Percentiles rank a stretch among this genome's conserved stretches.
Evolutionary conservation across 108 stramenopile species (phyloP).

Genomic region (Discostella stelligeroides): DNA sequence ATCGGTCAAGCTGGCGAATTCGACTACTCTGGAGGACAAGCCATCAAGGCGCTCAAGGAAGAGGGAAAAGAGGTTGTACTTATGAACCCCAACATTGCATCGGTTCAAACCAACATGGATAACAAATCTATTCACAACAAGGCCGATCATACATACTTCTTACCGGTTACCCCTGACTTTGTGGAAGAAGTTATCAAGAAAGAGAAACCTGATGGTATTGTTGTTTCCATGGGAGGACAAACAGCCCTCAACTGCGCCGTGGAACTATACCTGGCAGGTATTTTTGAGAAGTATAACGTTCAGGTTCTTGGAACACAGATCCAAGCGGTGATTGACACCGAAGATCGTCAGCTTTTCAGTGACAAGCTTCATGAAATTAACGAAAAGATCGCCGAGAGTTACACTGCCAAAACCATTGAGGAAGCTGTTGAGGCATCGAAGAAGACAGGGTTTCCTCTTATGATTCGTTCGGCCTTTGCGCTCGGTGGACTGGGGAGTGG

Average conservation of each 20-base stretch:
- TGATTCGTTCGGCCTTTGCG: conserved; percentile 98
- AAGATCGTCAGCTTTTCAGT: conserved; percentile 96
- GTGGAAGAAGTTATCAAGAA: conserved; percentile 96
- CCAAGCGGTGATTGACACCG: conserved; percentile 94
- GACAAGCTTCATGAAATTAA: conserved; percentile 93
- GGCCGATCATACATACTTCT: conserved; percentile 96
- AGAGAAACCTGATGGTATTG: conserved; percentile 97
- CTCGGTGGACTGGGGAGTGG: conserved; percentile 98
- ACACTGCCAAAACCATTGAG: conserved; percentile 77
- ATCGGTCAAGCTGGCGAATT: conserved; percentile 99
- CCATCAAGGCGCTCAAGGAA: conserved; percentile 98
- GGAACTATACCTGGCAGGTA: conserved; percentile 87
- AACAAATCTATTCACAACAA: conserved; percentile 74
- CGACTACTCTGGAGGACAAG: conserved; percentile 98
- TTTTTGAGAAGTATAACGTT: conserved; percentile 92
- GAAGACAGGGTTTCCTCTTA: conserved; percentile 94
- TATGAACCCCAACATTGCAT: conserved; percentile 99
- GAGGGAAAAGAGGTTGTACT: conserved; percentile 97
- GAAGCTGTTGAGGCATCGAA: conserved; percentile 87
- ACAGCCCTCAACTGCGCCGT: conserved; percentile 98
- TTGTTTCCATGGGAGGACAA: conserved; percentile 99
- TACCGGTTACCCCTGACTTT: conserved; percentile 95
- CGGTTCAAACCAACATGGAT: conserved; percentile 98
- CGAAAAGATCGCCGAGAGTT: conserved; percentile 95
- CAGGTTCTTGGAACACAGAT: conserved; percentile 97